Evolutionary conservation across 1,284 basidiomycete genomes (phyloP).

Genomic region (Apiotrichum gracile): DNA sequence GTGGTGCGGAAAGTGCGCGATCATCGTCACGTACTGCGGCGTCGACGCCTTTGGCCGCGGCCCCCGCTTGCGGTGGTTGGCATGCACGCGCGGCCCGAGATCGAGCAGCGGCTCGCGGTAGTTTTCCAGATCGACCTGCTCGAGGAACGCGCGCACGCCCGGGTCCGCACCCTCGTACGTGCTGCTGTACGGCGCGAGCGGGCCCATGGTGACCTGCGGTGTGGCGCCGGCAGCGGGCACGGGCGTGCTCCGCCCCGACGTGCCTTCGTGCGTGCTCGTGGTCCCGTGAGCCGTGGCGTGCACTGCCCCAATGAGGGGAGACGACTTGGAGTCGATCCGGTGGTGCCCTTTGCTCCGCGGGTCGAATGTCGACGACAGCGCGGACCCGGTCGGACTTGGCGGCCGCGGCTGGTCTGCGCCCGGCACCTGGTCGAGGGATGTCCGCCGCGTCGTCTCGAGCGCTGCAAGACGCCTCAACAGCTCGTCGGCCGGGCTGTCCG

Average conservation of each 20-base stretch:
- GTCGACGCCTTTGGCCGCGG: slow-evolving; percentile 53
- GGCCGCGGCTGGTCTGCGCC: not conserved
- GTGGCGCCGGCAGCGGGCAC: slow-evolving; percentile 9
- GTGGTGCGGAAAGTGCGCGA: slow-evolving; percentile 82
- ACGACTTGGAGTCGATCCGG: slow-evolving; percentile 63
- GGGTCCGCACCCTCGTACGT: slow-evolving; percentile 72
- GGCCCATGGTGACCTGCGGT: slow-evolving; percentile 10
- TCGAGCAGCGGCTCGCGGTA: slow-evolving; percentile 73
- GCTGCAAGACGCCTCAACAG: slow-evolving; percentile 34
- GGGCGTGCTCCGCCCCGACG: slow-evolving; percentile 27
- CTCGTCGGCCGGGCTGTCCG: slow-evolving; percentile 39
- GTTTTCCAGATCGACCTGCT: slow-evolving; percentile 82
- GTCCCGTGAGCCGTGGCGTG: slow-evolving; percentile 65
- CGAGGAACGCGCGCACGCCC: slow-evolving; percentile 75
- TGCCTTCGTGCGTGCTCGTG: slow-evolving; percentile 36
- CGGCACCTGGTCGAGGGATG: not conserved
- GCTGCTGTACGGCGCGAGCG: slow-evolving; percentile 35
- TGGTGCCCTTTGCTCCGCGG: slow-evolving; percentile 19
- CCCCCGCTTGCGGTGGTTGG: slow-evolving; percentile 66
- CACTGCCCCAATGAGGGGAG: slow-evolving; percentile 73
- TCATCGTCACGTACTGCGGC: slow-evolving; percentile 62
- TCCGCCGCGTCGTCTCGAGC: slow-evolving; percentile 24
- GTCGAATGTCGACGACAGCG: slow-evolving; percentile 33
- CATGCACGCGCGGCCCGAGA: slow-evolving; percentile 78
- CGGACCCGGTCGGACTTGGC: slow-evolving; percentile 33